Base-by-base conservation (phyloP, 306 rosid genomes). In the Quillaja saponaria region DNA sequence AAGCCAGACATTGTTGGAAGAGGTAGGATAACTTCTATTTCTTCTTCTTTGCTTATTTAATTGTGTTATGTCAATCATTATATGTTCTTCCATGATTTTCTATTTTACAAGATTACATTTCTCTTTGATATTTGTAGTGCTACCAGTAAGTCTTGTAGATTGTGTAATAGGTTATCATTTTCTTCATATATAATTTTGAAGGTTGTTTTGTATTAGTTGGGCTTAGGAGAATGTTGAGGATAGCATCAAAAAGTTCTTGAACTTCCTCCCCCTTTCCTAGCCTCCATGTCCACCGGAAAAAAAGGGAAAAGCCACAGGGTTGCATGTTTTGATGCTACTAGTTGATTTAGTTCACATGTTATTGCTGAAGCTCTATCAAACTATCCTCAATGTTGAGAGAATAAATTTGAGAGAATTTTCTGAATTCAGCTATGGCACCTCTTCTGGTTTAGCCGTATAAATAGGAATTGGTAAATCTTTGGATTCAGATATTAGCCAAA, bases 1-100 rank as follows among this genome's bases (percentile, higher is more conserved):
- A 78, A 82, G 73, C 63, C 68, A 40, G 12, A 51, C 80, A n/a
- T 69, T 69, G 56, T 71, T 84, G 78, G 96, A 88, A 74, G 88
- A 88, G 83, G 98, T 91, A 71, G 58, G 58, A 57, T 63, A 46
- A 72, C 51, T 45, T 55, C 46, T 58, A 18, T 39, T 44, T 69
- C 50, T 61, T 55, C 59, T 67, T 48, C 13, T 12, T 48, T 55
- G 34, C 60, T 63, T 57, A 52, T 16, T 21, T 58, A 37, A 37
- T 50, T 64, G 46, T 47, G 10, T 58, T 51, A 34, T 33, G 11
- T 42, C 20, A 37, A 13, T 37, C 40, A 3, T 57, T 61, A 55
- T 34, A 41, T 64, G 11, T 46, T 63, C 18, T 37, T 61, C 5
- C 7, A 55, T 21, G 33, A 28, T 41, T 46, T 61, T 33, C 1